Base-by-base conservation (phyloP, 2,329 filamentous ascomycete species). In the Alternaria atra region DNA sequence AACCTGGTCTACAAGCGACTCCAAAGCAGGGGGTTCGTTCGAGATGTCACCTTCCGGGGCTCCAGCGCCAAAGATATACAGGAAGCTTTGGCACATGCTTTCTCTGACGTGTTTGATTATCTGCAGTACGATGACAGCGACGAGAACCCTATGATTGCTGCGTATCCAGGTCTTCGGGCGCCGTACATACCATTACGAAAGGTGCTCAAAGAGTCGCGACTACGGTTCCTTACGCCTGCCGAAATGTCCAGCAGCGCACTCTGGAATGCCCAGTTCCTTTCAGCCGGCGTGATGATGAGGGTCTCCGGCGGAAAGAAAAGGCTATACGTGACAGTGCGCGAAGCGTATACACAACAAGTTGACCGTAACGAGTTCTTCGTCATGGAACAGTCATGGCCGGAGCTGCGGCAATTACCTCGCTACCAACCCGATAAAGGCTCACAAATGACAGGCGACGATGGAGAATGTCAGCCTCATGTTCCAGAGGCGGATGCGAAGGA, bases 101-200 rank as follows among this genome's bases (percentile, higher is more conserved):
- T 94, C 74, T 85, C 84, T 2, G 81, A 84, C 48, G 72, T 90
- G 7, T 79, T 70, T 81, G 72, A 74, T 12, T 68, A 74, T 52
- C 44, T 78, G 12, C 67, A 68, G 29, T 73, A 74, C 35, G 69
- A 70, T 12, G 66, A 73, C 25, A 66, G 70, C 23, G 70, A 73
- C 35, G 67, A 69, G n/a, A 68, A 73, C n/a, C 66, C 66, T 7
- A 67, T 67, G 43, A 59, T 75, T n/a, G 57, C 59, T 34, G 52
- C 68, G 1, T 69, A 71, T 37, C 80, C 89, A 20, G 91, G 89
- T 6, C 81, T 94, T 17, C 84, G 86, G 55, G 88, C 90, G 43
- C 79, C 86, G 0, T 92, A 91, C 85, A 85, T 94, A n/a, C 91
- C 91, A 5, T 81, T 94, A 17, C 87, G 91, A 52, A 94, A 94